Base-by-base conservation (phyloP, 1,284 basidiomycete species). In the Testicularia cyperi region DNA sequence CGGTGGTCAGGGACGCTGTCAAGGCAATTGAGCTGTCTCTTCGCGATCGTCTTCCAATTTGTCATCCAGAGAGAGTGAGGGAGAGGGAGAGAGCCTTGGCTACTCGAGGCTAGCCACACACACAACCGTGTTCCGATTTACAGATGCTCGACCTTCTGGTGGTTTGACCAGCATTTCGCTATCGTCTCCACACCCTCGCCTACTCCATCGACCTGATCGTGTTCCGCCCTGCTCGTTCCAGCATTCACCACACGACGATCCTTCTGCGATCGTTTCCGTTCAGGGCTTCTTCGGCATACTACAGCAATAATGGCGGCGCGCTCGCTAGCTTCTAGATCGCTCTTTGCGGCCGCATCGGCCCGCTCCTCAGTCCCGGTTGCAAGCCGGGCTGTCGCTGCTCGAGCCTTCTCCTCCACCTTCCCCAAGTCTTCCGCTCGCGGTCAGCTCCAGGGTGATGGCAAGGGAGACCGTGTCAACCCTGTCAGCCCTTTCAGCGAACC, bases 391-490 rank as follows among this genome's bases (percentile, higher is more conserved):
- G 23, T 43, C 36, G 40, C 44, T 28, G 9, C 49, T 16, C 49
- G 57, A 14, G 31, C 45, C 15, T 46, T 61, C 30, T 54, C 57
- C 23, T 49, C 45, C 8, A 38, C 49, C 4, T 13, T 52, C 21
- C n/a, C 43, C 19, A 45, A 31, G 29, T 38, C 42, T 12, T 40
- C 44, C 13, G 49, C 45, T 16, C 42, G 49, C 4, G 38, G 42
- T n/a, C 46, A 45, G 1, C 34, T 55, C 19, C 58, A 62, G 32
- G 58, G 58, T 3, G 58, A 62, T 15, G 67, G 63, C 10, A 57
- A 70, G 46, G 69, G 69, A 14, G 69, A 72, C 46, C 61, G 63
- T 19, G 73, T 75, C 49, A 70, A 67, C 60, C 28, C 55, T 12
- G 46, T 51, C 23, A 65, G 69, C 37, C 74, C 74, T 9, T 75